These are phyloP conservation scores for Botrytis pseudocinerea DNA, from an alignment of 2,329 filamentous ascomycete species.

Conservation along the genomic window DNA sequence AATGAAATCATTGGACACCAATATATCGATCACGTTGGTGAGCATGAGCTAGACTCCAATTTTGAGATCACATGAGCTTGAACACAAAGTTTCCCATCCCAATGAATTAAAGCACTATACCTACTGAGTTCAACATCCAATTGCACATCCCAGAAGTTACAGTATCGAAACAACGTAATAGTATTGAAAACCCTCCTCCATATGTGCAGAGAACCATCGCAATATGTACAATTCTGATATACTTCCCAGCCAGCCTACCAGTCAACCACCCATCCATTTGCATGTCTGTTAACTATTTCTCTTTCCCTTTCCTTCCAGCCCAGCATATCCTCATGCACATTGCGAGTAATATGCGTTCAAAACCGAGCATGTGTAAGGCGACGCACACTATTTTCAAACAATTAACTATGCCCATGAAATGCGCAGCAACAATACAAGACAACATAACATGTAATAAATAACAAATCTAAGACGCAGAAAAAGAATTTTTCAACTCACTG, in stretches of 20 bases:
- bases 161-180: background rate
- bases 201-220: background rate
- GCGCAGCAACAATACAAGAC: background rate
- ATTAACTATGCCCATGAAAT: background rate
- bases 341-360: constrained; percentile 13
- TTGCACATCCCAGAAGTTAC: background rate
- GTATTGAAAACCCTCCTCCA: background rate
- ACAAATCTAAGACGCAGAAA: background rate
- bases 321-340: constrained; percentile 17
- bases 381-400: background rate
- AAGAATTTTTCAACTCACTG: constrained; percentile 6
- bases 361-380: constrained; percentile 16
- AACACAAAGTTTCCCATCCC: background rate
- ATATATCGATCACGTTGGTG: background rate
- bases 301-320: background rate
- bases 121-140: background rate
- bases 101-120: no score
- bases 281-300: background rate
- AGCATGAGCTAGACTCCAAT: background rate
- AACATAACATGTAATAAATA: background rate
- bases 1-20: background rate
- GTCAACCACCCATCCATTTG: background rate
- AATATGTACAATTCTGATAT: background rate
- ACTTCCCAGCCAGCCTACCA: background rate
- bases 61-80: background rate